These are phyloP conservation scores for Rhododendron kiyosumense DNA, from an alignment of 148 eudicot species.

Conservation along the genomic window DNA sequence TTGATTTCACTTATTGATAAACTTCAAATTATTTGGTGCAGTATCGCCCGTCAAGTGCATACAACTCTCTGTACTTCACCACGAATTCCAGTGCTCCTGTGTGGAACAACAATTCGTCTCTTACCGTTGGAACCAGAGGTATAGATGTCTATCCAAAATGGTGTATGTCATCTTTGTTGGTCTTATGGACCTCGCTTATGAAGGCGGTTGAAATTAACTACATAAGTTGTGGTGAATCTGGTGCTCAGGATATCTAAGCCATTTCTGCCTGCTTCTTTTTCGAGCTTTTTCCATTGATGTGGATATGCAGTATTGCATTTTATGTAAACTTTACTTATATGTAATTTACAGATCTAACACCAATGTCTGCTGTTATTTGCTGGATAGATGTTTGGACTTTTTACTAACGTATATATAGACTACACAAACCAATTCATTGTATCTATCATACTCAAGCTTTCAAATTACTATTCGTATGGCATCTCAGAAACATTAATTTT, in stretches of 20 bases:
- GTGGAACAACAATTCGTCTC: constrained; percentile 67
- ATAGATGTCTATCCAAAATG: not conserved
- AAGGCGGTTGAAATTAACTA: not conserved
- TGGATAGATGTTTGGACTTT: not conserved
- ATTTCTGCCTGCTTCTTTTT: not conserved
- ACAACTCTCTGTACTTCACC: constrained; percentile 56
- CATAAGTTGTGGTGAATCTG: not conserved
- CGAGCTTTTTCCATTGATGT: not conserved
- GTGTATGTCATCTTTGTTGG: not conserved
- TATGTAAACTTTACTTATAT: not conserved
- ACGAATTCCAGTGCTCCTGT: constrained; percentile 82
- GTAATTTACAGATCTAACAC: not conserved
- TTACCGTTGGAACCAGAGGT: constrained; percentile 79
- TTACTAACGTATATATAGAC: not conserved
- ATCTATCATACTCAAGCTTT: not conserved
- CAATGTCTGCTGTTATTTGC: not conserved
- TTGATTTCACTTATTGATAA: not conserved
- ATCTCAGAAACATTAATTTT: not conserved
- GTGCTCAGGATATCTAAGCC: not conserved
- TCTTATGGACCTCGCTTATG: not conserved
- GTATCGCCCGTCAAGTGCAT: constrained; percentile 73
- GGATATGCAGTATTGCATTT: not conserved
- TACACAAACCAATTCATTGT: not conserved
- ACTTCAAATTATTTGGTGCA: constrained; percentile 23
- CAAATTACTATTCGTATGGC: not conserved